phyloP scores from a whole-genome alignment of 2,329 filamentous ascomycete genomes.

The Thielaviopsis ethacetica region DNA sequence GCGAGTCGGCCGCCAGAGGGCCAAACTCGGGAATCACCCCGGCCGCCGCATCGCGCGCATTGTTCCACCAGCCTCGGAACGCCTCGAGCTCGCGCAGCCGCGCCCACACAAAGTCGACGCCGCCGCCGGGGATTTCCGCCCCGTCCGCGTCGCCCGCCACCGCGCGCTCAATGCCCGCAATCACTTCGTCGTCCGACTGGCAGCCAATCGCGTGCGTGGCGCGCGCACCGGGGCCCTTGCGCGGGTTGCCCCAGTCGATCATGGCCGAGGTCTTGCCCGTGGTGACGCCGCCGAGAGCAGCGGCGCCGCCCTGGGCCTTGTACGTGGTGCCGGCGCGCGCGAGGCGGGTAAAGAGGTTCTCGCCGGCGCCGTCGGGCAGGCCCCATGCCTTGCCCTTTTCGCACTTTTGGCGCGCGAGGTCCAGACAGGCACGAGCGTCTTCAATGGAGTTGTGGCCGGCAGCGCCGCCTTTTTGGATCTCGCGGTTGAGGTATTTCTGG shows the following conservation, averaged over 20 bases:
- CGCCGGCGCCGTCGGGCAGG: conserved; percentile 57
- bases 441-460: conserved; percentile 81
- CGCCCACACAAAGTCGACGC: conserved; percentile 51
- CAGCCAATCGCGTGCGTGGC: conserved; percentile 42
- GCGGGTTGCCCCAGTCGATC: conserved; percentile 78
- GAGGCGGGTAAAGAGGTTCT: conserved; percentile 80
- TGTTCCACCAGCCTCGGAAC: conserved; percentile 51
- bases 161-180: conserved; percentile 37
- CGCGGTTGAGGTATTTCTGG: conserved; percentile 68
- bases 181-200: conserved; percentile 41
- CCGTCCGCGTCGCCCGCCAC: conserved; percentile 42
- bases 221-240: conserved; percentile 37
- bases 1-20: conserved; percentile 13
- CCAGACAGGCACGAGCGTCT: conserved; percentile 78
- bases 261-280: conserved; percentile 53
- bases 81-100: conserved; percentile 50
- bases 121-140: conserved; percentile 38
- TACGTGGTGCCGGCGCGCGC: conserved; percentile 45
- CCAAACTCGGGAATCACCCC: conserved; percentile 15
- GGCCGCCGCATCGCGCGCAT: conserved; percentile 26
- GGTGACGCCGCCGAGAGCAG: conserved; percentile 37
- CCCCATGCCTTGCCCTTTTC: conserved; percentile 84
- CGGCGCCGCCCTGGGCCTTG: conserved; percentile 41
- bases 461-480: conserved; percentile 69
- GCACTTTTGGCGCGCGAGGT: conserved; percentile 89